Percentiles rank a stretch among this genome's conserved stretches.
Conservation (phyloP, 352 stramenopile genomes). For the Blastocystis sp. region DNA sequence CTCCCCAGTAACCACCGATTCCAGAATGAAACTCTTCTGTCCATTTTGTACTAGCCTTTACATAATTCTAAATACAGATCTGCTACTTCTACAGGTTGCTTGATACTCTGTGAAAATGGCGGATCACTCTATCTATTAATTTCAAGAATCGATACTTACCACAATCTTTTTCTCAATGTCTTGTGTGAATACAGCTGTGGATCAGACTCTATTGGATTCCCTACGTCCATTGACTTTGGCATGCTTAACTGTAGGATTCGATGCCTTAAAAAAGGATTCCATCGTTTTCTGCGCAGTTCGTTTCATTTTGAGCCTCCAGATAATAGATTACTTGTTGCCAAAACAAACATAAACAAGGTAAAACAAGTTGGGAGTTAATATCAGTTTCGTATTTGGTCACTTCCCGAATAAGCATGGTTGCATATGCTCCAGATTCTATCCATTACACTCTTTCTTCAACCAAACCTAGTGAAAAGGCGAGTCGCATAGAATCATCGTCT, state of each 20-base stretch:
- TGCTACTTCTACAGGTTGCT: not conserved
- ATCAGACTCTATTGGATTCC: not conserved
- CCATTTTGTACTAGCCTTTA: not conserved
- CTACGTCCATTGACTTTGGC: not conserved
- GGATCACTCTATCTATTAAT: conserved; percentile 19
- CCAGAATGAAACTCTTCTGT: conserved; percentile 19
- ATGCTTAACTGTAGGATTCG: not conserved
- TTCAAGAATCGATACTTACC: not conserved
- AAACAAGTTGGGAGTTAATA: conserved; percentile 15
- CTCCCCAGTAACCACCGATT: conserved; percentile 28
- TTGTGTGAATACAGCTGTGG: conserved; percentile 34
- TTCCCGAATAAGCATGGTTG: conserved; percentile 61
- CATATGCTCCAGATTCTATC: conserved; percentile 56
- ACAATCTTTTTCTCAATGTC: conserved; percentile 6
- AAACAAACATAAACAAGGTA: conserved; percentile 32
- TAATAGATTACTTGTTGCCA: not conserved
- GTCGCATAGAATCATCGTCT: conserved; percentile 21
- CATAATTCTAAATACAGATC: not conserved
- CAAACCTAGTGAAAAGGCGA: conserved; percentile 46
- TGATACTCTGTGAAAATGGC: conserved; percentile 10
- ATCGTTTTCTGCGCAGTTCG: conserved; percentile 46
- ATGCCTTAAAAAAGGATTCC: conserved; percentile 42
- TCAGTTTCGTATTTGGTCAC: conserved; percentile 55
- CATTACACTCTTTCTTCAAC: not conserved
- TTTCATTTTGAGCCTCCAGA: not conserved